Evolutionary conservation across 345 rosid species (phyloP).

Genomic region (Eucalyptus marginata): DNA sequence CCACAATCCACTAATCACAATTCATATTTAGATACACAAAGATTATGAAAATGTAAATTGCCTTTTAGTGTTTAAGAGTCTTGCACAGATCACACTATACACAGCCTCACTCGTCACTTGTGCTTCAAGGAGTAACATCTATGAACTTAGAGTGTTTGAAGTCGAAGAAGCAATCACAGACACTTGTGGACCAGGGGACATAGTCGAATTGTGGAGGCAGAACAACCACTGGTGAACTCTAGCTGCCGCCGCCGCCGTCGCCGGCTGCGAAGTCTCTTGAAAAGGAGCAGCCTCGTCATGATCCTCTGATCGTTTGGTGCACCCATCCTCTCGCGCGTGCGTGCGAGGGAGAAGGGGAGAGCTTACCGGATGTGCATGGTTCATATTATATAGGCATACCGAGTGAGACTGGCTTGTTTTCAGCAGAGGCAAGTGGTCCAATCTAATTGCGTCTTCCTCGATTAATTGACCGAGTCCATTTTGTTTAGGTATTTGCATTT

Average conservation of each 20-base stretch:
- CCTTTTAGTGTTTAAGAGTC: background rate
- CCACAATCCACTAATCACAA: too few species aligned
- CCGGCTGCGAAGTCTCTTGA: background rate
- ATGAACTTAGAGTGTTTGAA: constrained; percentile 8
- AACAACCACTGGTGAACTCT: background rate
- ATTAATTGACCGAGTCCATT: background rate
- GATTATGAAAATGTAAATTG: background rate
- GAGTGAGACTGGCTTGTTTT: background rate
- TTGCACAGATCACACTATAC: background rate
- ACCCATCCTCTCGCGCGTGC: background rate
- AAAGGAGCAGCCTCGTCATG: background rate
- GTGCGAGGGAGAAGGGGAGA: too few species aligned
- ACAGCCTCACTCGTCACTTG: background rate
- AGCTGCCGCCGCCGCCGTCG: background rate
- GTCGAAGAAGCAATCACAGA: constrained; percentile 38
- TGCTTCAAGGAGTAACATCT: background rate
- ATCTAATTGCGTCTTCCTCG: background rate
- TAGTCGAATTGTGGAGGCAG: background rate
- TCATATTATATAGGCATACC: background rate
- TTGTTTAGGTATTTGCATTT: background rate
- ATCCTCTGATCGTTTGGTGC: background rate
- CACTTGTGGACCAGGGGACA: constrained; percentile 35
- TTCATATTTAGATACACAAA: too few species aligned
- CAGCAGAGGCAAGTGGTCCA: background rate
- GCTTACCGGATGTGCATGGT: background rate